These are phyloP conservation scores for Colletotrichum graminicola DNA, from an alignment of 2,329 filamentous ascomycete genomes.

Conservation along the genomic window DNA sequence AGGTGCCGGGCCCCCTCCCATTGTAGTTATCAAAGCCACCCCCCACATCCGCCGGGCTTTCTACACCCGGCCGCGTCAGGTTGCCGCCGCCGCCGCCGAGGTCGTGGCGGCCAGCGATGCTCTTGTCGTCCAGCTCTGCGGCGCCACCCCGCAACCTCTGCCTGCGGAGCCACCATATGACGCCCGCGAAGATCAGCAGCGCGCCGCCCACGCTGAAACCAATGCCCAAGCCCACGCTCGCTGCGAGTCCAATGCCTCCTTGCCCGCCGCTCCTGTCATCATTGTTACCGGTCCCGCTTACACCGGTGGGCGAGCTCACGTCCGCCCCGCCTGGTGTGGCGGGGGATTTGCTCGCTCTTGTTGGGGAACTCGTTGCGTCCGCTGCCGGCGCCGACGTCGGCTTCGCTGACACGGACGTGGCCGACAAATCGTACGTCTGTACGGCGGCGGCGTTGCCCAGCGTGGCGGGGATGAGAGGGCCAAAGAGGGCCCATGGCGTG, in stretches of 20 bases:
- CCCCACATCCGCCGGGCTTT: constrained; percentile 25
- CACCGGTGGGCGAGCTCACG: not conserved
- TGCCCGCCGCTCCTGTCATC: not conserved
- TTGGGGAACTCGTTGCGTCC: constrained; percentile 2
- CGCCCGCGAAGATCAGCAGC: constrained; percentile 21
- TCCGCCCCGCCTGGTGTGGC: not conserved
- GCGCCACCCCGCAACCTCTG: constrained; percentile 10
- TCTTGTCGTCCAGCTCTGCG: constrained; percentile 21
- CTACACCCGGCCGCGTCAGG: constrained; percentile 13
- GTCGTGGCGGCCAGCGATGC: not conserved
- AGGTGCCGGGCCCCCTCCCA: not conserved
- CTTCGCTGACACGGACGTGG: constrained; percentile 7
- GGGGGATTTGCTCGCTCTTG: constrained; percentile 21
- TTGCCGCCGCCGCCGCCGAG: not conserved
- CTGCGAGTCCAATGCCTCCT: constrained; percentile 4
- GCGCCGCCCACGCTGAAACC: constrained; percentile 27
- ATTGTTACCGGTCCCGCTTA: too few species aligned
- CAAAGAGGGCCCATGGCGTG: constrained; percentile 32
- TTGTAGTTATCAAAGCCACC: too few species aligned
- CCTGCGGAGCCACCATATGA: constrained; percentile 33
- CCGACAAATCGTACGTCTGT: constrained; percentile 15
- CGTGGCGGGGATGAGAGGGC: constrained; percentile 33
- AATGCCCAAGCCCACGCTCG: constrained; percentile 18
- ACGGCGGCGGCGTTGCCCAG: constrained; percentile 34
- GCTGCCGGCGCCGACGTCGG: not conserved